Base-by-base conservation (phyloP, 352 stramenopile genomes). In the Nothophytophthora sp. region DNA sequence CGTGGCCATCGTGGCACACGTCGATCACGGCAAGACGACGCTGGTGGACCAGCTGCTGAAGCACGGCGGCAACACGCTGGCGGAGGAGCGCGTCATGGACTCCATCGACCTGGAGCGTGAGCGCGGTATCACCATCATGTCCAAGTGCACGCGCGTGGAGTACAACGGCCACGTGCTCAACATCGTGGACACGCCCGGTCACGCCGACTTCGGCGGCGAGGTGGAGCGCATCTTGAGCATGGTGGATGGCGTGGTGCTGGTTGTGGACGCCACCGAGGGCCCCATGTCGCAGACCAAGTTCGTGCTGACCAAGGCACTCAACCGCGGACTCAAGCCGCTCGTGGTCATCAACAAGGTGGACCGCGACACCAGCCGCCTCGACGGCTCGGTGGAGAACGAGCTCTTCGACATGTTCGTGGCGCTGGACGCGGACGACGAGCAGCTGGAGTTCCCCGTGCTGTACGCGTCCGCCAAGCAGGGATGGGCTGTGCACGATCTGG, bases 331-430 rank as follows among this genome's bases (percentile, higher is more conserved):
- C 3, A 95, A 95, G 63, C 95, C 95, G 13, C 72, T 99, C 9
- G 95, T 99, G 16, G 94, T 99, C 16, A 82, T 99, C 44, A 99
- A 99, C 82, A 99, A 99, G 81, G 93, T 98, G 27, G 97, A 99
- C 70, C 84, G 96, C 20, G 66, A 91, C 24, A 97, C 96, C 24
- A 92, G 84, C 20, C 79, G 95, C 16, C 70, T 88, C 24, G 96
- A 97, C 49, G 84, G 84, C 18, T 93, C 98, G 44, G 97, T 98
- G 25, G 96, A 99, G 78, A 96, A 97, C 60, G 90, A 99, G 61
- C 71, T 99, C 10, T 97, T 99, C 64, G 96, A 99, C 63, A 92
- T 99, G 55, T 99, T 99, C 65, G 93, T 98, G 29, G 80, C 83
- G 4, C 79, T 99, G 37, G 86, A 95, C 50, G 96, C 96, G 4